These are phyloP conservation scores for Nicotiana sylvestris DNA, from an alignment of 257 asterid genomes.

Conservation along the genomic window DNA sequence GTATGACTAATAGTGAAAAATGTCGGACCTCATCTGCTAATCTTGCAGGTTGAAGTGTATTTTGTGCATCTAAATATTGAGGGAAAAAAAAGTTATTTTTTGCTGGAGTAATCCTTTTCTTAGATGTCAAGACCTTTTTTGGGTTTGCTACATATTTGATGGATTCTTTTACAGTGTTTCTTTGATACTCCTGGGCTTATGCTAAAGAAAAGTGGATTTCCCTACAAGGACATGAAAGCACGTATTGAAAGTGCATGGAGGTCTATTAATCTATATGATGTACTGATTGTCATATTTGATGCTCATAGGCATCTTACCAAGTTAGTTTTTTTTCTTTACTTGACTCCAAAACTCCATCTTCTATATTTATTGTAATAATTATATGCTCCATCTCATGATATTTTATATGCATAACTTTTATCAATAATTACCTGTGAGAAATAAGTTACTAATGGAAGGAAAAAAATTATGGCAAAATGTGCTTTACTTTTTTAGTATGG, in stretches of 20 bases:
- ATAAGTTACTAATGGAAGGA: not conserved
- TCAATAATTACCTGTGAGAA: not conserved
- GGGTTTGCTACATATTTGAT: constrained; percentile 10
- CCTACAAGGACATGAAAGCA: constrained; percentile 66
- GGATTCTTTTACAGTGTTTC: constrained; percentile 67
- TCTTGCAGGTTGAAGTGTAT: not conserved
- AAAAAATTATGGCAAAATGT: not conserved
- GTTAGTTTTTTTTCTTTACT: constrained; percentile 31
- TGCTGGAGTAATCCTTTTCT: not conserved
- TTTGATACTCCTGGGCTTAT: constrained; percentile 97
- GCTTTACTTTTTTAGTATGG: not conserved
- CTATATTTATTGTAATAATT: not conserved
- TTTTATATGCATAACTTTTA: not conserved
- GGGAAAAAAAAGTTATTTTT: too few relatives aligned
- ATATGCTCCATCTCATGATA: not conserved
- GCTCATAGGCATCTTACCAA: constrained; percentile 91
- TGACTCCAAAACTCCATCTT: not conserved
- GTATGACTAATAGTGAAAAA: not conserved
- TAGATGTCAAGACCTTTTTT: not conserved
- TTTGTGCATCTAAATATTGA: not conserved
- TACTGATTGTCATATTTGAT: constrained; percentile 85
- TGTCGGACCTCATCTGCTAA: not conserved
- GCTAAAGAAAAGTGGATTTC: constrained; percentile 90
- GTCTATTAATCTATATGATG: constrained; percentile 69
- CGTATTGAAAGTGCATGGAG: constrained; percentile 94